Percentiles rank a stretch among this genome's conserved stretches.
These are phyloP conservation scores for Elsinoe australis DNA, from an alignment of 2,329 filamentous ascomycete genomes.

Conservation along the genomic window DNA sequence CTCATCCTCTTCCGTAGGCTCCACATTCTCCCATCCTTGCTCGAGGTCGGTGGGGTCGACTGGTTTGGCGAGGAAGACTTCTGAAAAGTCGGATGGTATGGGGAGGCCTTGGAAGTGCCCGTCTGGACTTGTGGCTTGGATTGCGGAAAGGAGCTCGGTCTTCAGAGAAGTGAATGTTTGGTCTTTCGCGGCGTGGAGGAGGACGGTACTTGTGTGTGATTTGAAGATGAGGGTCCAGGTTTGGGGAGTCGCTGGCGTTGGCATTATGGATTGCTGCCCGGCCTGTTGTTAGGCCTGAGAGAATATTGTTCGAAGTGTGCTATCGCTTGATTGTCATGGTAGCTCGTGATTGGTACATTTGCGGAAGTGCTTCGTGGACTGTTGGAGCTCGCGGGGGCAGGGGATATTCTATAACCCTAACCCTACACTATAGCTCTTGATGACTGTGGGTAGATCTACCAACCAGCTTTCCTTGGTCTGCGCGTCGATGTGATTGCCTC, in stretches of 20 bases:
- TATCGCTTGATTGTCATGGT: too few relatives aligned
- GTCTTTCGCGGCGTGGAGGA: slow-evolving; percentile 41
- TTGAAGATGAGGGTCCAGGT: slow-evolving; percentile 42
- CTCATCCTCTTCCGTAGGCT: slow-evolving; percentile 21
- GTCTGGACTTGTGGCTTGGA: slow-evolving; percentile 34
- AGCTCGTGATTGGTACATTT: too few relatives aligned
- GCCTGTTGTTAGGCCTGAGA: too few relatives aligned
- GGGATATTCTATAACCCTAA: neutral
- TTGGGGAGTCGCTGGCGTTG: slow-evolving; percentile 24
- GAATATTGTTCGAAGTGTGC: too few relatives aligned
- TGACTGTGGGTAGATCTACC: too few relatives aligned
- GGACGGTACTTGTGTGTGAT: slow-evolving; percentile 38
- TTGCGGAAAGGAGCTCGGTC: slow-evolving; percentile 34
- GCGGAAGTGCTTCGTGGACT: too few relatives aligned
- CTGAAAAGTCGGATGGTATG: slow-evolving; percentile 34
- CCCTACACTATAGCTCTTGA: too few relatives aligned
- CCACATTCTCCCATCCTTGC: slow-evolving; percentile 36
- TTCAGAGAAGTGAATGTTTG: slow-evolving; percentile 36
- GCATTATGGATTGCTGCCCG: slow-evolving; percentile 11
- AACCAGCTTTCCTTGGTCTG: too few relatives aligned
- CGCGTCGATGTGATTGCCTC: too few relatives aligned
- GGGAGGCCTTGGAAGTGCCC: slow-evolving; percentile 30
- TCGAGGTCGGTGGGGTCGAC: slow-evolving; percentile 35
- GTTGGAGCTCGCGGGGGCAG: too few relatives aligned
- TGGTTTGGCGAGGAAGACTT: slow-evolving; percentile 37